These are phyloP conservation scores for Cerrena zonata DNA, from an alignment of 1,284 basidiomycete genomes.

Conservation along the genomic window DNA sequence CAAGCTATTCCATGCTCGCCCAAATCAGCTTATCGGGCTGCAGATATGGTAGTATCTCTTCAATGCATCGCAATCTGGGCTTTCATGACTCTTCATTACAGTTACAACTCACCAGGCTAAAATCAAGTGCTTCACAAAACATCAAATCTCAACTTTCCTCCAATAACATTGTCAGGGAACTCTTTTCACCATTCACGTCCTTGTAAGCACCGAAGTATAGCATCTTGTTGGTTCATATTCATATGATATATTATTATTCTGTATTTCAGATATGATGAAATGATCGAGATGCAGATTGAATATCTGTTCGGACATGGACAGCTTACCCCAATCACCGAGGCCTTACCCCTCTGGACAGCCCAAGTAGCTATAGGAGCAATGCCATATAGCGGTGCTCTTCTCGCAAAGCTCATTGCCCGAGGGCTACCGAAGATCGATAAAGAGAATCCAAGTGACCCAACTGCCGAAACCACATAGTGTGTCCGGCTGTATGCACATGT, in stretches of 20 bases:
- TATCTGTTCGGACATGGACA: neutral
- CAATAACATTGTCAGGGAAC: constrained; percentile 15
- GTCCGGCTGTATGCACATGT: neutral
- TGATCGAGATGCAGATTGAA: neutral
- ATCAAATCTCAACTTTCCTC: constrained; percentile 12
- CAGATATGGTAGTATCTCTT: constrained; percentile 9
- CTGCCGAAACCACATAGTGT: neutral
- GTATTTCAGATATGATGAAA: constrained; percentile 7
- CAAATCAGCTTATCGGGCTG: constrained; percentile 15
- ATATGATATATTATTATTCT: neutral
- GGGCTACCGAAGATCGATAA: neutral
- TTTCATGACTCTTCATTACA: neutral
- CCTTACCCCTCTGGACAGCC: neutral
- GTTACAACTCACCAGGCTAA: constrained; percentile 14
- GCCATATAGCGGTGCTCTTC: neutral
- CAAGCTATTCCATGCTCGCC: constrained; percentile 8
- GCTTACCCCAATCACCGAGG: neutral
- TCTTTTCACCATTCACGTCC: constrained; percentile 18
- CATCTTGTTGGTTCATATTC: neutral
- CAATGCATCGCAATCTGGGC: neutral
- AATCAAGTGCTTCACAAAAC: constrained; percentile 8
- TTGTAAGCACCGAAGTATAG: neutral
- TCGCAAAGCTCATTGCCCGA: neutral
- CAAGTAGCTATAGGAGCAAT: neutral
- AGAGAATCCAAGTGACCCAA: neutral